Conservation (phyloP, 2,329 filamentous ascomycete genomes). For the Venturia carpophila region DNA sequence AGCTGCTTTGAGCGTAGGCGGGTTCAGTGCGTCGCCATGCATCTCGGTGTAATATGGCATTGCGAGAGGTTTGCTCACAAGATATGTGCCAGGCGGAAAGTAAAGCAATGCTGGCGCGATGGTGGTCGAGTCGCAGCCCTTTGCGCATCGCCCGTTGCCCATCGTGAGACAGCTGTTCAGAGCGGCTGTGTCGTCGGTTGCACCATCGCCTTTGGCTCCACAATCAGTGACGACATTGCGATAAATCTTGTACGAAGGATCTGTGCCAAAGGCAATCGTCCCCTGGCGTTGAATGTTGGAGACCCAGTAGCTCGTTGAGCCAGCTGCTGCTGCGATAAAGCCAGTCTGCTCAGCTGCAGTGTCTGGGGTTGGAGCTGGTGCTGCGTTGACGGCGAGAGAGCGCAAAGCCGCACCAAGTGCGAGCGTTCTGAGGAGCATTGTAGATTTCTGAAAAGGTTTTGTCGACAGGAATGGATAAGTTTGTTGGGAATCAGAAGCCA, state of each 20-base stretch:
- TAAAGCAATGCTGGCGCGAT: slow-evolving; percentile 81
- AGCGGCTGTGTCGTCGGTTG: slow-evolving; percentile 75
- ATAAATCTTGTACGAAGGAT: slow-evolving; percentile 53
- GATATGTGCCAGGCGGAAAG: slow-evolving; percentile 82
- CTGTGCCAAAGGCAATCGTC: slow-evolving; percentile 52
- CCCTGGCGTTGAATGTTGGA: slow-evolving; percentile 62
- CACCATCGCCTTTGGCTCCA: slow-evolving; percentile 48
- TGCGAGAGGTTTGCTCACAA: slow-evolving; percentile 69
- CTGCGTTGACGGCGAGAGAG: background rate
- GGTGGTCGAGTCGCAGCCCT: slow-evolving; percentile 75
- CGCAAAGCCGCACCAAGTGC: slow-evolving; percentile 5
- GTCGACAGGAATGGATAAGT: background rate
- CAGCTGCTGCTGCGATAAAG: slow-evolving; percentile 14
- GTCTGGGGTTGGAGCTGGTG: slow-evolving; percentile 9
- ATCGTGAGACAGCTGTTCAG: slow-evolving; percentile 77
- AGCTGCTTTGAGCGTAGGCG: slow-evolving; percentile 64
- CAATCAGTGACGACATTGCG: slow-evolving; percentile 41
- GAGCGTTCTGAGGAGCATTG: slow-evolving; percentile 8
- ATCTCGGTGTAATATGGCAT: slow-evolving; percentile 93
- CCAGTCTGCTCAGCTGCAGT: background rate
- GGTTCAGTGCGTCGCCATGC: slow-evolving; percentile 65
- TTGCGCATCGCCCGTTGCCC: slow-evolving; percentile 66
- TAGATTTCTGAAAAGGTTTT: background rate
- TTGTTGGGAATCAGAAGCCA: background rate
- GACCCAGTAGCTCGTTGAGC: slow-evolving; percentile 58